Conservation (phyloP, 192 early-diverging fungal species). For the Gamsiella multidivaricata region DNA sequence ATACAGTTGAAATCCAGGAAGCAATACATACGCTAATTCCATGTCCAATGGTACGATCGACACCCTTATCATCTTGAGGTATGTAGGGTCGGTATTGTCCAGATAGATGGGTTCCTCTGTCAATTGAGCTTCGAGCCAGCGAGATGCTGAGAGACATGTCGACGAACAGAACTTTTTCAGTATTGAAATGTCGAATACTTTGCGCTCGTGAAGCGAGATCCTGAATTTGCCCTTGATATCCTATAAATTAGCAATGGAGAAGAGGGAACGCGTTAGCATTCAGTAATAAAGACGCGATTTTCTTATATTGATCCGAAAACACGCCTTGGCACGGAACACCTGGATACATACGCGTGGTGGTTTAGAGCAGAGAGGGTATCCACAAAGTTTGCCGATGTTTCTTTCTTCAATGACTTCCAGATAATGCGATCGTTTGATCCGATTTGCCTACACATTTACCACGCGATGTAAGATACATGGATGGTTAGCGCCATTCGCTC, state of each 20-base stretch:
- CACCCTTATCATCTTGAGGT: conserved; percentile 22
- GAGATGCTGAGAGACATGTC: conserved; percentile 77
- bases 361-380: conserved; percentile 83
- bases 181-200: conserved; percentile 82
- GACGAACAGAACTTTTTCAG: conserved; percentile 76
- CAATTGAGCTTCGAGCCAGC: conserved; percentile 76
- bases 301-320: too few relatives aligned
- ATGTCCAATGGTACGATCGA: conserved; percentile 40
- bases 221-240: conserved; percentile 66
- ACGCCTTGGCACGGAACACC: too few relatives aligned
- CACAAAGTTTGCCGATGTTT: conserved; percentile 73
- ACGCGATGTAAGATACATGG: background rate
- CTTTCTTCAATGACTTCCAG: conserved; percentile 81
- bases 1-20: background rate
- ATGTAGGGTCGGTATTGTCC: conserved; percentile 50
- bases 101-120: conserved; percentile 82
- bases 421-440: conserved; percentile 74
- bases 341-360: conserved; percentile 56
- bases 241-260: conserved; percentile 25
- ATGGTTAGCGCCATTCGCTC: background rate
- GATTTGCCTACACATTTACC: conserved; percentile 59
- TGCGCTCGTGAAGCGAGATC: conserved; percentile 76
- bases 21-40: conserved; percentile 33
- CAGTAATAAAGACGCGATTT: too few relatives aligned
- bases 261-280: background rate